Evolutionary conservation across 2,329 filamentous ascomycete genomes (phyloP), one percentile per base, ranked within the genome.

Genomic region (Drechslera avenae): DNA sequence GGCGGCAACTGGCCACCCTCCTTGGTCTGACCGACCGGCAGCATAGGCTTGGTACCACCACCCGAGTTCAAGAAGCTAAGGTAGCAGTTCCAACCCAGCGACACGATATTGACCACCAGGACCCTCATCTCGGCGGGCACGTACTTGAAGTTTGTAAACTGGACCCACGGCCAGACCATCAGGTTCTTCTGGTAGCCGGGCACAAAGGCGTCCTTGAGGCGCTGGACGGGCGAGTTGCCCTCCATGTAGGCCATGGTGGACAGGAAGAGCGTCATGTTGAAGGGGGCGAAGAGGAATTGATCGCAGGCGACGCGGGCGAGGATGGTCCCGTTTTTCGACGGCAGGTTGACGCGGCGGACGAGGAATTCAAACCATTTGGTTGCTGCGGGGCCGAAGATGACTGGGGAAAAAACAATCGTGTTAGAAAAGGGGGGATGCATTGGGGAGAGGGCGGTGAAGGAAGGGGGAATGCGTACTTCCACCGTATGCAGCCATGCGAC

Each of bases 291-390:
- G 42, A 94, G 62, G 36, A 84, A 77, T 78, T 97, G 92, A 77
- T 97, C 92, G 59, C 60, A 64, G 39, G 83, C 85, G 53, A 96
- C 91, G 60, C 91, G 88, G 19, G 90, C 88, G 44, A 86, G 73
- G 54, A 90, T 90, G 66, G 91, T 90, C 48, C 81, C 75, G 68
- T 87, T 88, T 61, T 80, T 80, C 46, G 81, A 82, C 66, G 83
- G 83, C 52, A 91, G 69, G 56, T 71, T 81, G 61, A 96, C 82
- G 59, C 85, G 81, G 52, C 83, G 82, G 66, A 90, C 85, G 50
- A 97, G 86, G 73, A 96, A 83, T 55, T 81, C 80, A 80, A 89
- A 96, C 92, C 92, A 97, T 44, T 84, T 89, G 8, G 91, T 91
- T 5, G 91, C 92, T 18, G 86, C 88, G 43, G 92, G 92, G 28